A percentile compares a stretch with the other conserved stretches of the same genome.
Conservation (phyloP, 257 asterid genomes). For the Lantana camara region DNA sequence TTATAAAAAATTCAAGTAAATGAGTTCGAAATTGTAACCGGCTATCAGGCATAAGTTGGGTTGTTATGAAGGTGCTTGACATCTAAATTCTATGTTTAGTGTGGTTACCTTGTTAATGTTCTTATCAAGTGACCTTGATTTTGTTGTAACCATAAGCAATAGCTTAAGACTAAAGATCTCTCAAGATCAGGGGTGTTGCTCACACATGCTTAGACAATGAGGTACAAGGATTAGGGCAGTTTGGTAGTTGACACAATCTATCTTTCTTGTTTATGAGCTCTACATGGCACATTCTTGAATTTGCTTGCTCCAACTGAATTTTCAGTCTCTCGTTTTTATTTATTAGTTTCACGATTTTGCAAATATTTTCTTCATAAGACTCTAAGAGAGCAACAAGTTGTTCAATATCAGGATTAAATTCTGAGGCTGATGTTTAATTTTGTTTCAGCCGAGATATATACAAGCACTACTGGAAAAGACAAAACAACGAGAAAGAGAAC, state of each 20-base stretch:
- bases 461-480: slow-evolving; percentile 66
- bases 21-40: background rate
- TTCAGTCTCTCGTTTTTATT: background rate
- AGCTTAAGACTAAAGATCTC: background rate
- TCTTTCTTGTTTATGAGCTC: background rate
- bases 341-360: background rate
- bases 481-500: slow-evolving; percentile 84
- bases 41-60: background rate
- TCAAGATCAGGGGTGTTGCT: background rate
- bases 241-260: background rate
- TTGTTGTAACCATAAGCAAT: background rate
- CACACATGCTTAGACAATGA: background rate
- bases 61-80: background rate
- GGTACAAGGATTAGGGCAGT: background rate
- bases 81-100: background rate
- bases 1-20: background rate
- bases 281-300: background rate
- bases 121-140: background rate
- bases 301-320: background rate
- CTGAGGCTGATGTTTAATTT: slow-evolving; percentile 3
- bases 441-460: slow-evolving; percentile 81
- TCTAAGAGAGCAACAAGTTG: slow-evolving; percentile 2
- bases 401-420: slow-evolving; percentile 11
- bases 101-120: background rate
- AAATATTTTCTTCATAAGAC: background rate